Evolutionary conservation across 2,329 filamentous ascomycete species (phyloP).

Genomic region (Camptophora hylomeconis): DNA sequence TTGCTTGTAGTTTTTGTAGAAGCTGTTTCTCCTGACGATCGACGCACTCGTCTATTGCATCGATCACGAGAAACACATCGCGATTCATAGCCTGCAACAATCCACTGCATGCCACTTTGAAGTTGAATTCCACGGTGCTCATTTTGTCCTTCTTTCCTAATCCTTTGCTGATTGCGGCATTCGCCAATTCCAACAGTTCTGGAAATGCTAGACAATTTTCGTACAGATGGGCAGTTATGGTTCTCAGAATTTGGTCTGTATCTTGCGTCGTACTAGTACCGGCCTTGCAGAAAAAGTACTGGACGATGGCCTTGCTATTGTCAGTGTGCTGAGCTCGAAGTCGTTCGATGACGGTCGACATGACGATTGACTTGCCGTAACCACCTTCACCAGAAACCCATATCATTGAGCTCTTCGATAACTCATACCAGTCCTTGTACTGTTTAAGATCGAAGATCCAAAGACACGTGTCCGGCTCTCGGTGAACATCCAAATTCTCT

Average conservation of each 20-base stretch:
- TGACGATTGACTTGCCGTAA: conserved; percentile 1
- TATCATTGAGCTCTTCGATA: not conserved
- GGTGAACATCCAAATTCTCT: conserved; percentile 1
- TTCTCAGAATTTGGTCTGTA: conserved; percentile 1
- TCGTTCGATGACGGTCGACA: not conserved
- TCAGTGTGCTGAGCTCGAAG: not conserved
- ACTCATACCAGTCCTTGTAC: conserved; percentile 1
- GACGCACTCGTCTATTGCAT: not conserved
- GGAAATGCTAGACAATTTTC: not conserved
- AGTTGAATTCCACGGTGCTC: not conserved
- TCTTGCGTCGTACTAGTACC: not conserved
- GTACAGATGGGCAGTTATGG: conserved; percentile 1
- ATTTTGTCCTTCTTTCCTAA: not conserved
- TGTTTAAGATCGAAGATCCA: not conserved
- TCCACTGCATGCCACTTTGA: not conserved
- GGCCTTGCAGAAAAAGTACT: conserved; percentile 1
- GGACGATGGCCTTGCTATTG: not conserved
- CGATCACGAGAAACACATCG: not conserved
- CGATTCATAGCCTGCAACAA: not conserved
- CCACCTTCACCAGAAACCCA: not conserved
- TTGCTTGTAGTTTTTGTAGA: not conserved
- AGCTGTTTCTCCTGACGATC: not conserved
- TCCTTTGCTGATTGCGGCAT: not conserved
- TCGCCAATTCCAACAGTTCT: not conserved
- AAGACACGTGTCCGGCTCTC: not conserved